Percentiles rank a stretch among this genome's conserved stretches.
Evolutionary conservation across 805 yeast genomes (phyloP).

Genomic region (Metschnikowia colocasiae): DNA sequence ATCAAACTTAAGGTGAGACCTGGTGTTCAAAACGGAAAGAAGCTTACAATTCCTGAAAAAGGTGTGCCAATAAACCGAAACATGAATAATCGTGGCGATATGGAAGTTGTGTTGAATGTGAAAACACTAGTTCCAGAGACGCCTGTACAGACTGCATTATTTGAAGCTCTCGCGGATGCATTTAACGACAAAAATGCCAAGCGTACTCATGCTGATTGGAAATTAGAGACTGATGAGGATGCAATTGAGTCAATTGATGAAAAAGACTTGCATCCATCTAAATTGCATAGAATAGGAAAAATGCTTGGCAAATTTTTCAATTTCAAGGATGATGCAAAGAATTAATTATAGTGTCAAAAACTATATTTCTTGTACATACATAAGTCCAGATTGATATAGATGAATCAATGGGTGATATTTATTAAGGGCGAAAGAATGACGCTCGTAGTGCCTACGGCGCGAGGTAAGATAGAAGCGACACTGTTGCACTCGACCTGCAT

Average conservation of each 20-base stretch:
- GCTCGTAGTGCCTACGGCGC: background rate
- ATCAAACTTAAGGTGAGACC: conserved; percentile 76
- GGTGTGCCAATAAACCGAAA: conserved; percentile 73
- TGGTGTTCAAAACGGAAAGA: conserved; percentile 77
- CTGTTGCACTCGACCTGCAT: background rate
- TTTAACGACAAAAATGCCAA: conserved; percentile 77
- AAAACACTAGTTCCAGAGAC: conserved; percentile 70
- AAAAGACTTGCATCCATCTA: conserved; percentile 44
- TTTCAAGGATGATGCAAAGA: conserved; percentile 25
- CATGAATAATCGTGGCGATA: conserved; percentile 65
- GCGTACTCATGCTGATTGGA: conserved; percentile 50
- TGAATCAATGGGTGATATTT: no score
- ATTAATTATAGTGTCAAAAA: background rate
- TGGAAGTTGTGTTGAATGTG: conserved; percentile 71
- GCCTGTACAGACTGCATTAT: conserved; percentile 79
- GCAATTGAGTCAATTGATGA: conserved; percentile 27
- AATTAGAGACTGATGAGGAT: conserved; percentile 29
- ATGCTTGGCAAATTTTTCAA: conserved; percentile 59
- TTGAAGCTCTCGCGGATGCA: conserved; percentile 94
- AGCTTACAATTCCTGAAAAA: conserved; percentile 72
- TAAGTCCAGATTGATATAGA: background rate
- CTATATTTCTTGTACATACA: background rate
- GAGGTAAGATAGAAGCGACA: background rate
- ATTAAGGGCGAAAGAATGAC: background rate
- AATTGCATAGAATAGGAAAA: conserved; percentile 53